These are phyloP conservation scores for Fusarium sarcochroum DNA, from an alignment of 2,329 filamentous ascomycete genomes.

Conservation along the genomic window DNA sequence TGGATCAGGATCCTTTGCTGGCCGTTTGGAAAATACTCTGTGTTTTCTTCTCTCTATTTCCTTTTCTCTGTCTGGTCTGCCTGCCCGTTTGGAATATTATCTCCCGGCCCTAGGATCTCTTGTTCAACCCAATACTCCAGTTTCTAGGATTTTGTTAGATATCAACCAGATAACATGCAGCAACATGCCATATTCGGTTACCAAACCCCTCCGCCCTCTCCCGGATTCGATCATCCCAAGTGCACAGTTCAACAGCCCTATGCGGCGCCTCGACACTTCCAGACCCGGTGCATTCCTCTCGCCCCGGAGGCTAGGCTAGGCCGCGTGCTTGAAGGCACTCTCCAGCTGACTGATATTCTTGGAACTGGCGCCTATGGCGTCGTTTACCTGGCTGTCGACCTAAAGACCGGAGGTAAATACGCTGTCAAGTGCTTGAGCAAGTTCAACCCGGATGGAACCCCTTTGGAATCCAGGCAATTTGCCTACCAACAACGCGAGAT, in stretches of 20 bases:
- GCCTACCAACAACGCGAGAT: slow-evolving; percentile 96
- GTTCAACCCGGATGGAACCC: slow-evolving; percentile 77
- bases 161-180: slow-evolving; percentile 67
- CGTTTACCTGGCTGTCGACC: slow-evolving; percentile 90
- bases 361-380: slow-evolving; percentile 97
- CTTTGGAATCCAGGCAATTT: slow-evolving; percentile 85
- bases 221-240: slow-evolving; percentile 66
- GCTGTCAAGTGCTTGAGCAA: slow-evolving; percentile 98
- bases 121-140: slow-evolving; percentile 33
- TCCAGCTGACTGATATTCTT: slow-evolving; percentile 87
- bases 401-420: slow-evolving; percentile 85
- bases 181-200: slow-evolving; percentile 70
- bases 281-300: slow-evolving; percentile 67
- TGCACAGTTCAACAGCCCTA: slow-evolving; percentile 58
- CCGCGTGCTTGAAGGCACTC: slow-evolving; percentile 82
- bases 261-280: slow-evolving; percentile 56
- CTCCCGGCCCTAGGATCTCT: slow-evolving; percentile 38
- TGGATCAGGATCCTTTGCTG: slow-evolving; percentile 48
- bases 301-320: slow-evolving; percentile 89
- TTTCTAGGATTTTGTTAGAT: slow-evolving; percentile 45
- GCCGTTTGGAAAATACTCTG: slow-evolving; percentile 45
- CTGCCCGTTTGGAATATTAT: slow-evolving; percentile 46
- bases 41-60: slow-evolving; percentile 44
- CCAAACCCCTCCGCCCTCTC: slow-evolving; percentile 71
- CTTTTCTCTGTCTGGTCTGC: slow-evolving; percentile 41